Conservation (phyloP, 306 rosid genomes). For the Dryas alaskensis region DNA sequence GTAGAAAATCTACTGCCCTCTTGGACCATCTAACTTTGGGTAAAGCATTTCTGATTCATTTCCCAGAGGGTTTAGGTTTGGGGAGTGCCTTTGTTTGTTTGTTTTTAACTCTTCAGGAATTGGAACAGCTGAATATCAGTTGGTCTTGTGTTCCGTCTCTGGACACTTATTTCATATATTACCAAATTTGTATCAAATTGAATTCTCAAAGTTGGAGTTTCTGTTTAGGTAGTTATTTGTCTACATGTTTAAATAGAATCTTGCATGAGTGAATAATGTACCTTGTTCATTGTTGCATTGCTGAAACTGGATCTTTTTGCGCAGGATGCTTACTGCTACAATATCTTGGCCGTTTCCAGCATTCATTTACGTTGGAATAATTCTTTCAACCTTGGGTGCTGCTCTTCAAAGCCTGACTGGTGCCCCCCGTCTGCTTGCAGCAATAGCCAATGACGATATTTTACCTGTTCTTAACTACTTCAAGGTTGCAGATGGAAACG, state of each 20-base stretch:
- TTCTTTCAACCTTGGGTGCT: constrained; percentile 98
- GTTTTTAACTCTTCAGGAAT: too few relatives aligned
- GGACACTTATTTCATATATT: not conserved
- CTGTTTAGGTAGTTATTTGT: not conserved
- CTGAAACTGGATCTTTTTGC: constrained; percentile 37
- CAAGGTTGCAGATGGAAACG: constrained; percentile 75
- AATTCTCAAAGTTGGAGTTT: not conserved
- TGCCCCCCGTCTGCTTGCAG: constrained; percentile 98
- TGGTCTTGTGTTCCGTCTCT: not conserved
- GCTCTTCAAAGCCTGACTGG: constrained; percentile 99
- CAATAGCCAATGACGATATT: constrained; percentile 97
- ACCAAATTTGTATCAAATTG: too few relatives aligned
- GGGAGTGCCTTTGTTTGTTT: too few relatives aligned
- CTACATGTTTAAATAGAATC: not conserved
- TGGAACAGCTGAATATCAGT: too few relatives aligned
- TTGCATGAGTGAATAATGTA: constrained; percentile 5
- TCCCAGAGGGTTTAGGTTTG: too few relatives aligned
- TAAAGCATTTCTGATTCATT: too few relatives aligned
- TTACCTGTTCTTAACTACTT: constrained; percentile 93
- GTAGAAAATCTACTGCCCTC: too few relatives aligned
- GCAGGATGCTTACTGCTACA: constrained; percentile 95
- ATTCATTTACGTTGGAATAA: constrained; percentile 85
- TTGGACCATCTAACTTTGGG: too few relatives aligned
- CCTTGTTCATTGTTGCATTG: constrained; percentile 8
- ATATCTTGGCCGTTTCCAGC: constrained; percentile 98